These are phyloP conservation scores for Fagopyrum esculentum DNA, from an alignment of 148 eudicot species.

Conservation along the genomic window DNA sequence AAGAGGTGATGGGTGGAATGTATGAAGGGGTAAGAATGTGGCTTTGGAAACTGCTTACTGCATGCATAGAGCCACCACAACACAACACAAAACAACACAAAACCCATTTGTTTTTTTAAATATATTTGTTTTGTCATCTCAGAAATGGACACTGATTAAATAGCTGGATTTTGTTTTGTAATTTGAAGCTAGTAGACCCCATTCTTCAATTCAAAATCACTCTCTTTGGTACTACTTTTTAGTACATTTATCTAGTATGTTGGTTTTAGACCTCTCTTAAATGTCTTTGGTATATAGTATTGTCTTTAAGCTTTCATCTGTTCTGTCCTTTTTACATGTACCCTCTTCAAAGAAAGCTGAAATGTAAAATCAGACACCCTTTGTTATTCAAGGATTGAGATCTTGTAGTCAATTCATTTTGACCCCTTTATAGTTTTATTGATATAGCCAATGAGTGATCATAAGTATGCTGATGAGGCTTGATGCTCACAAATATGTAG, in stretches of 20 bases:
- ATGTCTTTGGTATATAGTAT: not conserved
- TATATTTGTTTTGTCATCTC: slow-evolving; percentile 32
- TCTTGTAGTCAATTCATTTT: not conserved
- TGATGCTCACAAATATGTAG: not conserved
- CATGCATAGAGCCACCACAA: slow-evolving; percentile 27
- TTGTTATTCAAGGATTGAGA: not conserved
- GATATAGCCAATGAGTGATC: not conserved
- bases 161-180: slow-evolving; percentile 19
- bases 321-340: not conserved
- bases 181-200: not conserved
- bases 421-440: not conserved
- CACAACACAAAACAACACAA: not conserved
- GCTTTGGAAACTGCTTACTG: slow-evolving; percentile 19
- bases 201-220: not conserved
- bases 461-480: not conserved
- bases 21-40: slow-evolving; percentile 12
- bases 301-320: not conserved
- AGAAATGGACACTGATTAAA: slow-evolving; percentile 32
- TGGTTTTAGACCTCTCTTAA: not conserved
- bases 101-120: slow-evolving; percentile 9
- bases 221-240: slow-evolving; percentile 1
- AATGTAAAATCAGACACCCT: not conserved
- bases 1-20: slow-evolving; percentile 7
- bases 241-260: slow-evolving; percentile 3
- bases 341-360: not conserved